These are phyloP conservation scores for Sanghuangporus weigelae DNA, from an alignment of 1,284 basidiomycete genomes.

Conservation along the genomic window DNA sequence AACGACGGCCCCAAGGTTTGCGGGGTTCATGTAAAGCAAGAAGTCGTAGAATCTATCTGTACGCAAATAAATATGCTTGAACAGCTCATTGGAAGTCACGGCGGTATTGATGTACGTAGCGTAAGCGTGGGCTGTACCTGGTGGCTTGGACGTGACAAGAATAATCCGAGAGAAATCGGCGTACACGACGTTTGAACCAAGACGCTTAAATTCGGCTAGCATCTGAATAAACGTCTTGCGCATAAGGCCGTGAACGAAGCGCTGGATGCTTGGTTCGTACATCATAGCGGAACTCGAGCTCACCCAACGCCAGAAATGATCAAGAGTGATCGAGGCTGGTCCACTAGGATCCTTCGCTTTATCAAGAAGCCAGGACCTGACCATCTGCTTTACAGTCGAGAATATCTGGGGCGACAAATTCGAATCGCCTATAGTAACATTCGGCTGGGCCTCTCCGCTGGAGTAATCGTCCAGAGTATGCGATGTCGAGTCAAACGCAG, in stretches of 20 bases:
- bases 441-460: constrained; percentile 69
- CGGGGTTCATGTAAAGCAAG: constrained; percentile 92
- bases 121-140: constrained; percentile 93
- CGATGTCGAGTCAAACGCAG: constrained; percentile 90
- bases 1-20: constrained; percentile 89
- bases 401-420: constrained; percentile 91
- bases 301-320: constrained; percentile 99
- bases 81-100: constrained; percentile 91
- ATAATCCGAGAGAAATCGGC: constrained; percentile 93
- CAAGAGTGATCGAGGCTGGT: constrained; percentile 63
- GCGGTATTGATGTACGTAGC: constrained; percentile 93
- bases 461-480: constrained; percentile 91
- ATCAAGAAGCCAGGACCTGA: constrained; percentile 92
- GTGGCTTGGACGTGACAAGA: constrained; percentile 92
- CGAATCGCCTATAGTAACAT: constrained; percentile 86
- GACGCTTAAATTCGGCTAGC: constrained; percentile 92
- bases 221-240: constrained; percentile 97
- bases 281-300: constrained; percentile 80
- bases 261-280: constrained; percentile 92
- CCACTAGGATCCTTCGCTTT: constrained; percentile 65
- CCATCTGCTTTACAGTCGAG: constrained; percentile 80
- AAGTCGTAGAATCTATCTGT: constrained; percentile 94
- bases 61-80: constrained; percentile 88
- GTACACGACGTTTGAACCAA: constrained; percentile 91
- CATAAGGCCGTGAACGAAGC: constrained; percentile 95